A percentile compares a stretch with the other conserved stretches of the same genome.
Conservation (phyloP, 768 basidiomycete species). For the Amanita subjunquillea region DNA sequence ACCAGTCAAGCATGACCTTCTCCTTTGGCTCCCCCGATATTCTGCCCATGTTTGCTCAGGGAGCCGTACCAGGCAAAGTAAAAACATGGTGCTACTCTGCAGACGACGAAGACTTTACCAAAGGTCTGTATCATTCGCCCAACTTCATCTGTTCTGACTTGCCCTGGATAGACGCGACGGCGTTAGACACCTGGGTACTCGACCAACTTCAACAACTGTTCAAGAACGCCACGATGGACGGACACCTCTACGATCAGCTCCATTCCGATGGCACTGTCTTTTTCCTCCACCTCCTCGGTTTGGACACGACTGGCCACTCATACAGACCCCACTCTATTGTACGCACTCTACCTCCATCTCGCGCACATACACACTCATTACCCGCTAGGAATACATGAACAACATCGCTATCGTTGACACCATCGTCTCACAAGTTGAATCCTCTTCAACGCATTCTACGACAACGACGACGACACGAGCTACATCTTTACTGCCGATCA, state of each 20-base stretch:
- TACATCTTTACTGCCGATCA: slow-evolving; percentile 85
- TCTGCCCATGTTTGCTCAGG: slow-evolving; percentile 77
- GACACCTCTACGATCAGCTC: slow-evolving; percentile 37
- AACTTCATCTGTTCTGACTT: neutral
- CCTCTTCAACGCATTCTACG: slow-evolving; percentile 53
- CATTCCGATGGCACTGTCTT: slow-evolving; percentile 56
- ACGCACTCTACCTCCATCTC: neutral
- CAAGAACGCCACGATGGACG: slow-evolving; percentile 49
- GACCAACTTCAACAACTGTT: slow-evolving; percentile 56
- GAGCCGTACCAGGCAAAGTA: slow-evolving; percentile 60
- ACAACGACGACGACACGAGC: slow-evolving; percentile 50
- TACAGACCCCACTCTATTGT: slow-evolving; percentile 77
- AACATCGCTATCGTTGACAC: slow-evolving; percentile 74
- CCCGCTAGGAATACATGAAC: slow-evolving; percentile 67
- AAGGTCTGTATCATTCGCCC: slow-evolving; percentile 32
- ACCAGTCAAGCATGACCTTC: slow-evolving; percentile 67
- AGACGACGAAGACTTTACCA: slow-evolving; percentile 79
- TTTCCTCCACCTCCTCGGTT: slow-evolving; percentile 74
- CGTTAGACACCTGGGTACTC: slow-evolving; percentile 71
- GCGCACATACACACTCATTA: neutral
- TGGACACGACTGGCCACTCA: slow-evolving; percentile 83
- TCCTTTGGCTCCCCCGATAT: slow-evolving; percentile 88
- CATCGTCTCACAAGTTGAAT: slow-evolving; percentile 60
- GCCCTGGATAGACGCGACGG: slow-evolving; percentile 51
- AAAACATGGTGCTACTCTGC: slow-evolving; percentile 69